phyloP scores from a whole-genome alignment of 1,284 basidiomycete species.

The Tremellales sp. region DNA sequence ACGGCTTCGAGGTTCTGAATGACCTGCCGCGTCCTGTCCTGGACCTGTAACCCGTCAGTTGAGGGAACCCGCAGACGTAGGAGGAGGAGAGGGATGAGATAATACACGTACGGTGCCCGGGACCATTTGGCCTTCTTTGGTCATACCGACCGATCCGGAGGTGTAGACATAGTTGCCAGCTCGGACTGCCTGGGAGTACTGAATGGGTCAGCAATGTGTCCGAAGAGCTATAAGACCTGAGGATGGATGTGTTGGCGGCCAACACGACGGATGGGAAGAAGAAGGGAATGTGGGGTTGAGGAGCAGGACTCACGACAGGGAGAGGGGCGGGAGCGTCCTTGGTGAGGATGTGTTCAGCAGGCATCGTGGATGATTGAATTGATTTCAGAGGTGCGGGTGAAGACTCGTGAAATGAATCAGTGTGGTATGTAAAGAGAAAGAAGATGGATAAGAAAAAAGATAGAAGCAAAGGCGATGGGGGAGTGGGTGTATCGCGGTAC shows the following conservation, averaged over 20 bases:
- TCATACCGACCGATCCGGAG: slow-evolving; percentile 41
- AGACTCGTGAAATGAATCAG: background rate
- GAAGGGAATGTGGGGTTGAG: background rate
- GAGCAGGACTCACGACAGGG: slow-evolving; percentile 26
- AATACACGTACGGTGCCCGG: slow-evolving; percentile 30
- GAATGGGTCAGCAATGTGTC: slow-evolving; percentile 1
- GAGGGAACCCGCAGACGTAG: background rate
- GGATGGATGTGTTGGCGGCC: background rate
- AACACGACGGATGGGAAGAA: background rate
- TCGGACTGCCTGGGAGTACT: slow-evolving; percentile 44
- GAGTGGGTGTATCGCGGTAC: too few relatives aligned
- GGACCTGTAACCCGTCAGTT: slow-evolving; percentile 13
- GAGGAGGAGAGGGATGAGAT: background rate
- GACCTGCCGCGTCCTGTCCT: slow-evolving; percentile 40
- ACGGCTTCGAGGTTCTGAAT: slow-evolving; percentile 40
- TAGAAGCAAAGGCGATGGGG: too few relatives aligned
- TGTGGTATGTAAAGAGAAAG: background rate
- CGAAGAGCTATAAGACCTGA: background rate
- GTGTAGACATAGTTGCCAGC: slow-evolving; percentile 41
- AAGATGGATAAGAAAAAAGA: background rate
- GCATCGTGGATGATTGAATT: slow-evolving; percentile 19
- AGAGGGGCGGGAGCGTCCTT: slow-evolving; percentile 38
- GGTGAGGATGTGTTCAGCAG: slow-evolving; percentile 31
- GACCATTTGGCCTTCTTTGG: slow-evolving; percentile 39
- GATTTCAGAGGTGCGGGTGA: background rate